Evolutionary conservation across 257 asterid genomes (phyloP).

Genomic region (Buddleja alternifolia): DNA sequence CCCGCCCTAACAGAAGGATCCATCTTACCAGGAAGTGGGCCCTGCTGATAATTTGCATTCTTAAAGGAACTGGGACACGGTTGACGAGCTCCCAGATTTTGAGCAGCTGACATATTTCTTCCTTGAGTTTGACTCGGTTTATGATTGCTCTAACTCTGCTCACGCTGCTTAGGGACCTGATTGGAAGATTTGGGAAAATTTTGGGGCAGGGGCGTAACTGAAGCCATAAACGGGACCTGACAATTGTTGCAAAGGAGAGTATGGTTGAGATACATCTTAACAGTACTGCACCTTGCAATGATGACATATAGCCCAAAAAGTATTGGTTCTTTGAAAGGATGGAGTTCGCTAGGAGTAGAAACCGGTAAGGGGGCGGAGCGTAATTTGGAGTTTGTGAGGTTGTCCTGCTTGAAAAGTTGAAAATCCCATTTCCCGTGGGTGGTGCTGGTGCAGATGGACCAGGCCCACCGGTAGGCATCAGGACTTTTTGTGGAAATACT

Average conservation of each 20-base stretch:
- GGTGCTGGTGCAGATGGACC: too few species aligned
- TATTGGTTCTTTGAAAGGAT: slow-evolving; percentile 44
- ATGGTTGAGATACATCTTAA: slow-evolving; percentile 49
- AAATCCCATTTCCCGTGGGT: too few species aligned
- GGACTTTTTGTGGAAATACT: too few species aligned
- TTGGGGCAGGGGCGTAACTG: slow-evolving; percentile 51
- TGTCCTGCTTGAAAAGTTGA: too few species aligned
- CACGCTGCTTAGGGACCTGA: slow-evolving; percentile 33
- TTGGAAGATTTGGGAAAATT: slow-evolving; percentile 39
- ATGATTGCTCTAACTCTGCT: slow-evolving; percentile 27
- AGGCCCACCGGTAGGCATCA: too few species aligned
- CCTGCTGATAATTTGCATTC: too few species aligned
- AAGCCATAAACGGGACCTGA: slow-evolving; percentile 48
- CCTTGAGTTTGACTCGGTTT: slow-evolving; percentile 33
- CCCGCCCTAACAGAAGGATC: slow-evolving; percentile 25
- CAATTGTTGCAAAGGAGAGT: slow-evolving; percentile 64
- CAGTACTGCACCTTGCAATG: slow-evolving; percentile 61
- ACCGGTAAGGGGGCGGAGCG: slow-evolving; percentile 35
- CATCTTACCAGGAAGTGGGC: slow-evolving; percentile 8
- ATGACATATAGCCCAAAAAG: slow-evolving; percentile 78
- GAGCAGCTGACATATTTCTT: slow-evolving; percentile 41
- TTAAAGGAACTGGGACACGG: slow-evolving; percentile 30
- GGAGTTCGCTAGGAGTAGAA: slow-evolving; percentile 28
- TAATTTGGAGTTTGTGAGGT: neutral
- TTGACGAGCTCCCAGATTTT: slow-evolving; percentile 41